These are phyloP conservation scores for Suhomyces xylopsoci DNA, from an alignment of 805 yeast species.

Conservation along the genomic window DNA sequence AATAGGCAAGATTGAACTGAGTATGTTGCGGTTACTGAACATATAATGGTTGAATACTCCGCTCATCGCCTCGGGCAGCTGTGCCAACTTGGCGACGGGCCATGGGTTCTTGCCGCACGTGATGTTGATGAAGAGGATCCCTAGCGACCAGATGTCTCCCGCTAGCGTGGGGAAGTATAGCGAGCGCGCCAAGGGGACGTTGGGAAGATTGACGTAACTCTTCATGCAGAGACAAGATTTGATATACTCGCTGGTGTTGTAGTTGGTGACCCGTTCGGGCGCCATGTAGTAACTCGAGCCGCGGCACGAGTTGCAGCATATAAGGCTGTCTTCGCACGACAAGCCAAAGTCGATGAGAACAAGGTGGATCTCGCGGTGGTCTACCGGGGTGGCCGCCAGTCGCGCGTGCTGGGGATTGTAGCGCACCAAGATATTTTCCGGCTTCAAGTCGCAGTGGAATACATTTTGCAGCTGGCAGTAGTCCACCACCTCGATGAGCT, in stretches of 20 bases:
- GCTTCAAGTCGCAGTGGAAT: conserved; percentile 44
- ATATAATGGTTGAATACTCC: conserved; percentile 62
- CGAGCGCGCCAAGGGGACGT: conserved; percentile 12
- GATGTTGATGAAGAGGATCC: conserved; percentile 74
- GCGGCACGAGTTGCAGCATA: conserved; percentile 71
- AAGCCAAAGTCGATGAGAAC: conserved; percentile 87
- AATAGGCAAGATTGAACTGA: conserved; percentile 69
- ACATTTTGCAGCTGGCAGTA: conserved; percentile 31
- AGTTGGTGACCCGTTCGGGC: conserved; percentile 70
- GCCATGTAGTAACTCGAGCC: conserved; percentile 93
- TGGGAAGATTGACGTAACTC: conserved; percentile 22
- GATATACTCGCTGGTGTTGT: conserved; percentile 28
- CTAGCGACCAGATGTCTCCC: conserved; percentile 87
- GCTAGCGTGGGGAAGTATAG: conserved; percentile 60
- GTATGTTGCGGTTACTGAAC: conserved; percentile 41
- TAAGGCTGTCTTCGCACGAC: conserved; percentile 57
- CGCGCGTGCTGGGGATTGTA: conserved; percentile 28
- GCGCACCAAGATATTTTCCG: conserved; percentile 39
- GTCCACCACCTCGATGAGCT: conserved; percentile 35
- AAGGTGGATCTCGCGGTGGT: conserved; percentile 50
- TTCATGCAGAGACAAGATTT: conserved; percentile 28
- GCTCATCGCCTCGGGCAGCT: conserved; percentile 42
- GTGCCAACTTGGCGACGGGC: conserved; percentile 67
- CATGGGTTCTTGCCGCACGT: conserved; percentile 87
- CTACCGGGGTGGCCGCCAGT: conserved; percentile 16